phyloP scores from a whole-genome alignment of 257 asterid genomes.

The Fraxinus cuspidata region DNA sequence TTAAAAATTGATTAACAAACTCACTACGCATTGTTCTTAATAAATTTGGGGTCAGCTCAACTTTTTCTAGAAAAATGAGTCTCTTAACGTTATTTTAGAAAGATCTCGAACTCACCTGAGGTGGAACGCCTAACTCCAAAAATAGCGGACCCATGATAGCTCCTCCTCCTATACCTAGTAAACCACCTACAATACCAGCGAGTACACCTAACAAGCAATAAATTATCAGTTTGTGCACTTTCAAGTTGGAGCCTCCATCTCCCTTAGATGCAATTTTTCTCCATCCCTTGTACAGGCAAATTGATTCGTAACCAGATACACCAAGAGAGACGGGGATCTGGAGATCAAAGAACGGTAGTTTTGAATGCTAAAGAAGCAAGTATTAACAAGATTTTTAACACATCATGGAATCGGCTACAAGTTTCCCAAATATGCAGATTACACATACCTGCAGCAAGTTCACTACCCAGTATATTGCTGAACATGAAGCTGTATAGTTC shows the following conservation, averaged over 20 bases:
- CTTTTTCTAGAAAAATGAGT: conserved; percentile 32
- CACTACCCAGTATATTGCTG: conserved; percentile 75
- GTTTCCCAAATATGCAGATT: not conserved
- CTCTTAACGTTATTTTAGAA: not conserved
- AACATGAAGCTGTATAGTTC: conserved; percentile 65
- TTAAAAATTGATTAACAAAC: not conserved
- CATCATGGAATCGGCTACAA: not conserved
- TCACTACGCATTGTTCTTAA: no score
- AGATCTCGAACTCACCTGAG: conserved; percentile 27
- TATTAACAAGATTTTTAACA: no score
- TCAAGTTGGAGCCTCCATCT: conserved; percentile 59
- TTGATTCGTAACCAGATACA: conserved; percentile 65
- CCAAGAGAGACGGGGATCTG: conserved; percentile 81
- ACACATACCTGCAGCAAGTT: conserved; percentile 79
- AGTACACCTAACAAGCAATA: conserved; percentile 73
- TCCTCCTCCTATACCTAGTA: conserved; percentile 96
- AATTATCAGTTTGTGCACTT: conserved; percentile 53
- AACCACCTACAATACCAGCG: conserved; percentile 93
- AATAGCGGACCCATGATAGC: conserved; percentile 71
- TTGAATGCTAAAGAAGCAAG: not conserved
- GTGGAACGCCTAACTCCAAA: conserved; percentile 60
- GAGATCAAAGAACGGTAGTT: not conserved
- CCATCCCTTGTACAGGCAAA: conserved; percentile 83
- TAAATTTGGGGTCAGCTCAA: not conserved
- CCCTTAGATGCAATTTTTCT: conserved; percentile 78